phyloP scores from a whole-genome alignment of 768 basidiomycete species.

The Lactifluus echinatus region DNA sequence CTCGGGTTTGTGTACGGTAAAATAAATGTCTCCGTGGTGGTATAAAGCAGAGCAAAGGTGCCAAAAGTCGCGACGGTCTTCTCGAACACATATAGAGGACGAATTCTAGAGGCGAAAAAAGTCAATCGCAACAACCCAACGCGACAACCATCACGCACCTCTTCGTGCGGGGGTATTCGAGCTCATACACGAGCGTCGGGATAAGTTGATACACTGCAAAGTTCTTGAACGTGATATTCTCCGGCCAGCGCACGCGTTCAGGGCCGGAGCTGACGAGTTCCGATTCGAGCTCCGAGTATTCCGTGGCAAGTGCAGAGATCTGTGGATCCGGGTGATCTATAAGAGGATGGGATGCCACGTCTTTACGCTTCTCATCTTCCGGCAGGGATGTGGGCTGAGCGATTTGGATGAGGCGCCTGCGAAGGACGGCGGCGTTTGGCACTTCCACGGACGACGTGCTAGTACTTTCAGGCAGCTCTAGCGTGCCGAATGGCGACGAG shows the following conservation, averaged over 20 bases:
- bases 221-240: constrained; percentile 73
- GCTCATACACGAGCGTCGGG: constrained; percentile 91
- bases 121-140: background rate
- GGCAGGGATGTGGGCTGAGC: background rate
- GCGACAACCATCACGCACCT: constrained; percentile 37
- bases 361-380: constrained; percentile 15
- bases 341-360: constrained; percentile 37
- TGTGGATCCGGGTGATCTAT: constrained; percentile 55
- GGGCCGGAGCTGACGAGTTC: constrained; percentile 73
- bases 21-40: constrained; percentile 92
- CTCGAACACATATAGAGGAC: constrained; percentile 68
- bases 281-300: constrained; percentile 64
- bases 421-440: constrained; percentile 42
- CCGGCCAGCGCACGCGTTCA: constrained; percentile 64
- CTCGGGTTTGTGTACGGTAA: constrained; percentile 66
- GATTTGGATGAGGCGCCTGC: constrained; percentile 40
- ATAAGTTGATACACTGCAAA: constrained; percentile 82
- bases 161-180: constrained; percentile 91
- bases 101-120: constrained; percentile 35
- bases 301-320: constrained; percentile 62
- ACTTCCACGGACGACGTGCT: constrained; percentile 48
- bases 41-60: constrained; percentile 88
- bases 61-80: constrained; percentile 84
- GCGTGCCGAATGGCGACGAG: constrained; percentile 32
- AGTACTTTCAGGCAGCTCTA: constrained; percentile 35